Evolutionary conservation across 345 rosid species (phyloP), one percentile per base, ranked within the genome.

Genomic region (Eucalyptus erythrocorys): DNA sequence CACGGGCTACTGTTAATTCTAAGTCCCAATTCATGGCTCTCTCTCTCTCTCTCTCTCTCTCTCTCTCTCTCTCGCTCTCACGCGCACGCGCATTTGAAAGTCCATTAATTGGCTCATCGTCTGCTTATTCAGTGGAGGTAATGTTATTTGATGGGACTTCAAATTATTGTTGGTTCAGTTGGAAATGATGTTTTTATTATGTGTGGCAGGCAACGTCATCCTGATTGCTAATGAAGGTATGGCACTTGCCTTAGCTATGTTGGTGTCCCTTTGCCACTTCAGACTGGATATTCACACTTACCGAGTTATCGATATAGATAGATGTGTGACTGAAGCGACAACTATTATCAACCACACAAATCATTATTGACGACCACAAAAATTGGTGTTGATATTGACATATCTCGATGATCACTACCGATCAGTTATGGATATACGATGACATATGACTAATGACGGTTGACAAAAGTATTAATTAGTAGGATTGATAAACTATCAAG

Each of bases 391-490:
- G 13, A 55, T 24, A 55, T 55, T 10, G 30, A 24, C 27, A 24
- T 24, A 55, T 24, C 8, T 4, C 3, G 6, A 24, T 55, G 13
- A 24, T 55, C 6, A 55, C 30, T 24, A 55, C 61, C 6, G 3
- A 24, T 55, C 1, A 2, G 3, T 24, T 4, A 22, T 24, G 4
- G 12, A 22, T 55, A 55, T 55, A 55, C 30, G 1, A 24, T 1
- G 13, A 10, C 3, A 1, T 24, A 10, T 22, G 12, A 9, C 13
- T 55, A 55, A 51, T 3, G 26, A 51, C 5, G 0, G 2, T 51
- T 5, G 10, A 51, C 57, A 51, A 51, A 51, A 1, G 22, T 51
- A 51, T 51, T 1, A 0, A 55, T 55, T 55, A 10, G 24, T 55
- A 24, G 24, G 30, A 55, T 55, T 55, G 30, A 55, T 55, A 55